Base-by-base conservation (phyloP, 2,329 filamentous ascomycete genomes). In the Aspergillus tamarii region DNA sequence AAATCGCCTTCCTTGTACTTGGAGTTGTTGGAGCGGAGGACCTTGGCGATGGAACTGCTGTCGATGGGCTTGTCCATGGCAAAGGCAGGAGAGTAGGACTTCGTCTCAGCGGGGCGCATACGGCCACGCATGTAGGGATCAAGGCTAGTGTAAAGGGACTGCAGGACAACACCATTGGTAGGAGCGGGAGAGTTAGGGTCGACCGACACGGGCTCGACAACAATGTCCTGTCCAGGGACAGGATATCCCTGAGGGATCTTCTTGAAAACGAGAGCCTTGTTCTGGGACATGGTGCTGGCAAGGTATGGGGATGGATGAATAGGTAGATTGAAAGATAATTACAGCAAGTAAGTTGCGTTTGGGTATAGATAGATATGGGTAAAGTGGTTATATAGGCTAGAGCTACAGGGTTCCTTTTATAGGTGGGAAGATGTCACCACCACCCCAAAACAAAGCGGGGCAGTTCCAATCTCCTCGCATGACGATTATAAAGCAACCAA, bases 61-160 rank as follows among this genome's bases (percentile, higher is more conserved):
- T 79, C 80, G 66, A 96, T 85, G 66, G 91, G 87, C 70, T 86
- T 78, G 74, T 84, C 83, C 54, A 91, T 77, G 19, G 83, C 75
- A 73, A 88, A 92, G 2, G 89, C 78, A 1, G 89, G 82, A 26
- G 83, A 76, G 82, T 93, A 95, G 11, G 91, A 93, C 80, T 90
- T 87, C 74, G 80, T 72, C 41, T 82, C 76, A 8, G 90, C 74
- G 55, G 83, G 78, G 55, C 92, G 89, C 91, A 96, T 94, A 69
- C 87, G 87, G 65, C 90, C 91, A 62, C 93, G 90, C 83, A 91
- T 88, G 82, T 96, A 96, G 2, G 93, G 93, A 78, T 96, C 93
- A 80, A 90, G 90, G 46, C 91, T 94, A 67, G 88, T 84, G 77
- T 91, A 92, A 72, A 90, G 85, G 70, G 90, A 86, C 80, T 92